Percentiles rank a stretch among this genome's conserved stretches.
Evolutionary conservation across 2,329 filamentous ascomycete species (phyloP).

Genomic region (Microdochium paspali): DNA sequence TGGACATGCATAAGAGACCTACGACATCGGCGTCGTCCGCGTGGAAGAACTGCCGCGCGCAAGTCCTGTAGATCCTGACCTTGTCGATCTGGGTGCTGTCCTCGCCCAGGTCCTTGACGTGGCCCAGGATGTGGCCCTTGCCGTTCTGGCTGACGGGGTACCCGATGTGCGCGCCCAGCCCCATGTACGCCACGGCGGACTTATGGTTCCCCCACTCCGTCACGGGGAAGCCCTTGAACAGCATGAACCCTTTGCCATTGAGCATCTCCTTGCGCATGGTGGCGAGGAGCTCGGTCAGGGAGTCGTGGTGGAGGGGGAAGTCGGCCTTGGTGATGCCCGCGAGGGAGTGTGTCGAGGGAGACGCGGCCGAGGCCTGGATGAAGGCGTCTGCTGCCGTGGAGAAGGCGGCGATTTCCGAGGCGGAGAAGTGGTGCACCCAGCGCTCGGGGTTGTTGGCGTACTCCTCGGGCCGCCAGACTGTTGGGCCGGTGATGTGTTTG

Average conservation of each 20-base stretch:
- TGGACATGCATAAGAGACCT: constrained; percentile 71
- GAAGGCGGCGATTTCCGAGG: constrained; percentile 52
- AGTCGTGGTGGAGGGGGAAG: constrained; percentile 48
- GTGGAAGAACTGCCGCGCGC: constrained; percentile 79
- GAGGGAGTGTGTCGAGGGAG: constrained; percentile 29
- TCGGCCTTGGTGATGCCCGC: constrained; percentile 52
- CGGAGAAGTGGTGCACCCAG: constrained; percentile 60
- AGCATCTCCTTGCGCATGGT: constrained; percentile 57
- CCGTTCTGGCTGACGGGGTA: constrained; percentile 86
- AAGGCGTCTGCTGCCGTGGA: constrained; percentile 53
- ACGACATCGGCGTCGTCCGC: constrained; percentile 77
- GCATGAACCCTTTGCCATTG: constrained; percentile 80
- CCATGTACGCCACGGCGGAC: constrained; percentile 84
- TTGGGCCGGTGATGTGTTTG: constrained; percentile 53
- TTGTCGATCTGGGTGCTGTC: constrained; percentile 74
- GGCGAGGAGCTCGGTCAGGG: constrained; percentile 42
- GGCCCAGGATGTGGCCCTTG: constrained; percentile 74
- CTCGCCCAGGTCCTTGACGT: constrained; percentile 82
- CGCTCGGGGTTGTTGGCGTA: constrained; percentile 51
- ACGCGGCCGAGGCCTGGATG: constrained; percentile 39
- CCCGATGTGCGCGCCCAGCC: constrained; percentile 73
- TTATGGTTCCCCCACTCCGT: constrained; percentile 68
- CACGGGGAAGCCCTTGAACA: constrained; percentile 81
- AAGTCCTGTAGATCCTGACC: constrained; percentile 84
- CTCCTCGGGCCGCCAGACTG: constrained; percentile 56